phyloP scores from a whole-genome alignment of 1,139 yeast species.

The Candida frijolesensis region DNA sequence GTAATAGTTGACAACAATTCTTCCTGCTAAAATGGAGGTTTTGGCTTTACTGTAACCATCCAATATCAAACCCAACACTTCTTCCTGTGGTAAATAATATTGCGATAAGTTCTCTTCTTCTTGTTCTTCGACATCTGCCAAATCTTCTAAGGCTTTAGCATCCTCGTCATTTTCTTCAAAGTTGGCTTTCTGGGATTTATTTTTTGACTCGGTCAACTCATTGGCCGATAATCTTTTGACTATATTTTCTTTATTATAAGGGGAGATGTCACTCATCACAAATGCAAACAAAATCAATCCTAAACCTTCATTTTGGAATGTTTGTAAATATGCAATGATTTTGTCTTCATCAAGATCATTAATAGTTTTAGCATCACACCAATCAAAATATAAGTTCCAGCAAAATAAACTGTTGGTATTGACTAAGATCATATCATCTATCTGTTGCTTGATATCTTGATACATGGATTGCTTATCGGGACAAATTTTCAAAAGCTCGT shows the following conservation, averaged over 20 bases:
- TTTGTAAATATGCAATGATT: conserved; percentile 51
- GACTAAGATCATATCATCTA: conserved; percentile 74
- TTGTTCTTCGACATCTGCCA: conserved; percentile 23
- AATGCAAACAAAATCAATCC: conserved; percentile 65
- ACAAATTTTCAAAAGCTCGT: conserved; percentile 50
- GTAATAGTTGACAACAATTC: conserved; percentile 66
- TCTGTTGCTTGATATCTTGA: conserved; percentile 54
- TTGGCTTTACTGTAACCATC: conserved; percentile 53
- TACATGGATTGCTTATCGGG: conserved; percentile 41
- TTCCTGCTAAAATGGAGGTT: conserved; percentile 59
- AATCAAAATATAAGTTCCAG: conserved; percentile 79
- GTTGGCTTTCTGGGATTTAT: not conserved
- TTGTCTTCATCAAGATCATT: conserved; percentile 49
- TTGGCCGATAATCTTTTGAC: conserved; percentile 16
- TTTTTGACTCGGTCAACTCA: conserved; percentile 4
- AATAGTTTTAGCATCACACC: conserved; percentile 61
- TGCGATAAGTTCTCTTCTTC: conserved; percentile 18
- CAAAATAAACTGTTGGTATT: conserved; percentile 62
- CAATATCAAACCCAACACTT: conserved; percentile 53
- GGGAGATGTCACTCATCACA: conserved; percentile 67
- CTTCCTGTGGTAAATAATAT: conserved; percentile 44
- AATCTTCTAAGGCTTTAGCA: conserved; percentile 21
- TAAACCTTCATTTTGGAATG: conserved; percentile 64
- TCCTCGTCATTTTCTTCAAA: conserved; percentile 24
- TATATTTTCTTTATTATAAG: conserved; percentile 42